Conservation (phyloP, 148 eudicot genomes). For the Vaccinium myrtillus region DNA sequence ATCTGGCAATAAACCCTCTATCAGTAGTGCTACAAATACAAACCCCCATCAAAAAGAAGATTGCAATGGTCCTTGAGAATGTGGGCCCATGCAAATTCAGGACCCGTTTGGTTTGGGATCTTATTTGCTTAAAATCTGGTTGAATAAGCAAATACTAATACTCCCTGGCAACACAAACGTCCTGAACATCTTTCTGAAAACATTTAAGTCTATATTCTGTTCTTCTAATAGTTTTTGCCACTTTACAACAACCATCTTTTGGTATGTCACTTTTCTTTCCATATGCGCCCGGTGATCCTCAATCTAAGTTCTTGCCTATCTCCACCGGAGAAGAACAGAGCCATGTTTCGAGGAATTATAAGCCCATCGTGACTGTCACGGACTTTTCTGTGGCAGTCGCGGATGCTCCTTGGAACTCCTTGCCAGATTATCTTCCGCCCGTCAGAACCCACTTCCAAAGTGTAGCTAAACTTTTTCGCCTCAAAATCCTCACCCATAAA, state of each 20-base stretch:
- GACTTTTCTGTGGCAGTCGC: conserved; percentile 48
- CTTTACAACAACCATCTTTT: neutral
- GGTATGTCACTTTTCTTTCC: conserved; percentile 36
- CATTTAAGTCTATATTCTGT: neutral
- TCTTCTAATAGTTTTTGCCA: neutral
- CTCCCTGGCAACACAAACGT: neutral
- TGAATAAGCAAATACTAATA: neutral
- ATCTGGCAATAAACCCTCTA: neutral
- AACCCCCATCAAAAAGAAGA: neutral
- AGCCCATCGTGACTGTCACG: conserved; percentile 66
- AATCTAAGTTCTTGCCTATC: conserved; percentile 46
- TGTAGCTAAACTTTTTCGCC: conserved; percentile 45
- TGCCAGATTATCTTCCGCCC: conserved; percentile 57
- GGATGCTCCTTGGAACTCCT: conserved; percentile 62
- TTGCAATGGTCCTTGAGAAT: too few relatives aligned
- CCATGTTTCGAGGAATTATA: conserved; percentile 46
- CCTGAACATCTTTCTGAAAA: neutral
- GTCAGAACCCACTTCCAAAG: conserved; percentile 47
- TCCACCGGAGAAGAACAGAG: conserved; percentile 53
- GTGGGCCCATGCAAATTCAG: too few relatives aligned
- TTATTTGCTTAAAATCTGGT: too few relatives aligned
- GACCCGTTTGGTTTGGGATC: too few relatives aligned
- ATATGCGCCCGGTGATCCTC: conserved; percentile 45
- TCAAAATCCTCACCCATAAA: conserved; percentile 70
- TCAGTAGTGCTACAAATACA: neutral